Percentiles rank a stretch among this genome's conserved stretches.
phyloP scores from a whole-genome alignment of 1,139 yeast species.

The Zygosaccharomyces sapae region DNA sequence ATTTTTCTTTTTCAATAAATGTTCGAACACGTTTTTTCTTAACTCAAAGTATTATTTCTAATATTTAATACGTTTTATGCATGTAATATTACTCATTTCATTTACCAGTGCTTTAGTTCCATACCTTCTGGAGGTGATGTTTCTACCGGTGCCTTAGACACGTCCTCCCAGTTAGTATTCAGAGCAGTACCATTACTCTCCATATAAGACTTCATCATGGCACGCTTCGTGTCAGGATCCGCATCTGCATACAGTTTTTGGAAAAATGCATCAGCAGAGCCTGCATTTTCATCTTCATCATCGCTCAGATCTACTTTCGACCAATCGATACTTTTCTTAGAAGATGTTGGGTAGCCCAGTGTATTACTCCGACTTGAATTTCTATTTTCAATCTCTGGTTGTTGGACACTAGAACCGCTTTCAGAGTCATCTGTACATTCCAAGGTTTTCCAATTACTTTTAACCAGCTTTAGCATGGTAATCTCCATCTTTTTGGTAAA shows the following conservation, averaged over 20 bases:
- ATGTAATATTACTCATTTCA: constrained; percentile 10
- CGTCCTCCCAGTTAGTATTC: constrained; percentile 95
- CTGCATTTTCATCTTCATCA: constrained; percentile 39
- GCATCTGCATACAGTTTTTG: constrained; percentile 69
- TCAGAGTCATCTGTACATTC: constrained; percentile 25
- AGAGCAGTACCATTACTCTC: constrained; percentile 93
- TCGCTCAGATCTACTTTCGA: constrained; percentile 55
- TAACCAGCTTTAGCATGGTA: constrained; percentile 36
- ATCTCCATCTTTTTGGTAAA: constrained; percentile 77
- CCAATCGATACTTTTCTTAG: constrained; percentile 68
- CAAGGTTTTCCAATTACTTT: constrained; percentile 40
- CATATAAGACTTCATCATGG: constrained; percentile 95
- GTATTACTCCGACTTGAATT: constrained; percentile 8
- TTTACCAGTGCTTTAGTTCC: constrained; percentile 43
- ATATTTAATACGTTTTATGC: constrained; percentile 2
- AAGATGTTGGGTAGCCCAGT: constrained; percentile 57
- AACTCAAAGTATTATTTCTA: constrained; percentile 1
- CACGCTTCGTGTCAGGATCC: constrained; percentile 82
- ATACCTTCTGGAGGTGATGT: constrained; percentile 76
- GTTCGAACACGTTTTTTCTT: too few species aligned
- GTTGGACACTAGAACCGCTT: constrained; percentile 8
- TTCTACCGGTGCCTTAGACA: constrained; percentile 60
- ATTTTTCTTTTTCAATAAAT: too few species aligned
- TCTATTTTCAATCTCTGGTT: background rate
- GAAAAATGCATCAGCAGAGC: constrained; percentile 67